These are phyloP conservation scores for Nicotiana rustica DNA, from an alignment of 305 asterid species.

Conservation along the genomic window DNA sequence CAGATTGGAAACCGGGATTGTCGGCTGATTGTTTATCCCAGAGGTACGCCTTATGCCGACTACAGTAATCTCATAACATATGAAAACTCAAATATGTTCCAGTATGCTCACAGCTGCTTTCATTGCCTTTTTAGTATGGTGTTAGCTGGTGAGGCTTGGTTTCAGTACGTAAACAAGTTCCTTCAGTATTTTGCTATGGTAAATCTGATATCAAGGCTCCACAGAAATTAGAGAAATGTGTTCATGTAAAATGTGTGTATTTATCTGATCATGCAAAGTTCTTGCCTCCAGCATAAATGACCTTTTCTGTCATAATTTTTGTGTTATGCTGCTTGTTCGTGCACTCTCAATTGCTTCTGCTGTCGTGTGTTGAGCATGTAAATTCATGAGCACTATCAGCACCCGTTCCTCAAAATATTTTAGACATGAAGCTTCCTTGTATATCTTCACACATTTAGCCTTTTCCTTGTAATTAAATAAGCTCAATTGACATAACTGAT, in stretches of 20 bases:
- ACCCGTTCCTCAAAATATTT: not conserved
- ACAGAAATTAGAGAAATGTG: conserved; percentile 29
- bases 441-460: not conserved
- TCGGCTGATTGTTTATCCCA: conserved; percentile 96
- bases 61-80: not conserved
- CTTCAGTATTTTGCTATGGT: conserved; percentile 30
- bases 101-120: conserved; percentile 30
- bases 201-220: conserved; percentile 30
- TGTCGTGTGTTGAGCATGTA: not conserved
- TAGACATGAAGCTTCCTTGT: not conserved
- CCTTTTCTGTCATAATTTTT: not conserved
- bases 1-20: conserved; percentile 97
- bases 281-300: conserved; percentile 24
- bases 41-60: conserved; percentile 60
- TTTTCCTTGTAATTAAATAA: not conserved
- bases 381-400: not conserved
- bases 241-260: conserved; percentile 25
- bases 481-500: conserved; percentile 35
- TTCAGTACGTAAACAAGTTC: conserved; percentile 29
- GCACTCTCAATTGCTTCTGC: not conserved
- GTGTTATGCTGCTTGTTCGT: not conserved
- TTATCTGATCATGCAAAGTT: conserved; percentile 31
- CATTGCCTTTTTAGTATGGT: conserved; percentile 32
- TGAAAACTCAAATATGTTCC: not conserved
- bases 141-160: conserved; percentile 33